Conservation (phyloP, 2,329 filamentous ascomycete genomes). For the Clarireedia homoeocarpa region DNA sequence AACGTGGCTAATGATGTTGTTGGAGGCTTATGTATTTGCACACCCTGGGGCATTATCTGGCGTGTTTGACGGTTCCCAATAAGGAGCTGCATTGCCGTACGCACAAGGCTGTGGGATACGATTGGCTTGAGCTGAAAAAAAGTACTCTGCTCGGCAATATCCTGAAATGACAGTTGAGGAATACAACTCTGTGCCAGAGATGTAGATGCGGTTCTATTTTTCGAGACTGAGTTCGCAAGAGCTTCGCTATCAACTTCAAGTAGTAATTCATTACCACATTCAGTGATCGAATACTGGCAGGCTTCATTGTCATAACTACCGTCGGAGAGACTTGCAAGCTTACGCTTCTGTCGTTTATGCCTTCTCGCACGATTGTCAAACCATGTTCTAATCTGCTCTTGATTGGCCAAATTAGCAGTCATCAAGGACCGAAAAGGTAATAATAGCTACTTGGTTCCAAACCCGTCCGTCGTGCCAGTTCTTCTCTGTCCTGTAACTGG, state of each 20-base stretch:
- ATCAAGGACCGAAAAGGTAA: neutral
- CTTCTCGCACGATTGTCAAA: neutral
- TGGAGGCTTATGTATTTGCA: conserved; percentile 12
- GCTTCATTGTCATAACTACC: neutral
- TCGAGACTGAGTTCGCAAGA: neutral
- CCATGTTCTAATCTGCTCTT: neutral
- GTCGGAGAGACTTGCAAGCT: neutral
- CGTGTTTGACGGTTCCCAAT: conserved; percentile 8
- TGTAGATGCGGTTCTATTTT: neutral
- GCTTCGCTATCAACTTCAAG: neutral
- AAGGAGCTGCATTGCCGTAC: conserved; percentile 10
- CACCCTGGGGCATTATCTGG: neutral
- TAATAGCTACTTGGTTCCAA: neutral
- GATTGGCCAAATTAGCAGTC: neutral
- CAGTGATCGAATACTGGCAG: neutral
- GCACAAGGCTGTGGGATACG: no score
- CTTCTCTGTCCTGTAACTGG: neutral
- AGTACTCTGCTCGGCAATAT: no score
- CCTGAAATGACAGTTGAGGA: no score
- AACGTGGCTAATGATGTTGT: conserved; percentile 8
- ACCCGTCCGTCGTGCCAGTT: neutral
- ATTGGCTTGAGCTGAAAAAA: no score
- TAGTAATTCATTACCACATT: neutral
- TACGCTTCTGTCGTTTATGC: no score
- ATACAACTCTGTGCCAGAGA: no score